phyloP scores from a whole-genome alignment of 768 basidiomycete species.

The Suillus sp. region DNA sequence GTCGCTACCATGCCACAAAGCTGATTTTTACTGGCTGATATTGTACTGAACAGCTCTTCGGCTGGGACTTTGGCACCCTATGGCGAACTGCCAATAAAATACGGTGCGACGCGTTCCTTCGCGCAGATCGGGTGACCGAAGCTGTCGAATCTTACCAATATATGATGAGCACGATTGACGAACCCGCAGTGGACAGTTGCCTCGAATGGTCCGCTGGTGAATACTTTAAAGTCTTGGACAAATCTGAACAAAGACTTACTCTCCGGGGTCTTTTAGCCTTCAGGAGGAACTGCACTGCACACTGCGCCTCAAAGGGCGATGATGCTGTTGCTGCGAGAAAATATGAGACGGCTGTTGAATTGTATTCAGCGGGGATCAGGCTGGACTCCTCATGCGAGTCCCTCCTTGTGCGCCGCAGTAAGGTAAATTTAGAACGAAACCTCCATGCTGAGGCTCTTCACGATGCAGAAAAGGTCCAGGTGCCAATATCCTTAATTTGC shows the following conservation, averaged over 20 bases:
- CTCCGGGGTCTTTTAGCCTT: background rate
- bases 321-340: background rate
- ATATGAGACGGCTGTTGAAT: background rate
- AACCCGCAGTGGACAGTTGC: background rate
- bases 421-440: background rate
- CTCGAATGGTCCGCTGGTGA: background rate
- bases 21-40: background rate
- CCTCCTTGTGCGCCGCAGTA: background rate
- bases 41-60: background rate
- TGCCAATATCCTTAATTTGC: background rate
- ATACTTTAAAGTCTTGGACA: background rate
- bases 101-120: background rate
- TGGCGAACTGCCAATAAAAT: background rate
- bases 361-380: background rate
- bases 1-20: background rate
- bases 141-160: background rate
- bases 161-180: background rate
- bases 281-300: background rate
- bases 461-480: background rate
- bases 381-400: background rate
- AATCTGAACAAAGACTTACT: background rate
- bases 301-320: background rate
- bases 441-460: background rate
- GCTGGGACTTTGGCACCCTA: background rate
- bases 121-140: background rate